Percentiles rank a stretch among this genome's conserved stretches.
These are phyloP conservation scores for Leptodermis oblonga DNA, from an alignment of 257 asterid genomes.

Conservation along the genomic window DNA sequence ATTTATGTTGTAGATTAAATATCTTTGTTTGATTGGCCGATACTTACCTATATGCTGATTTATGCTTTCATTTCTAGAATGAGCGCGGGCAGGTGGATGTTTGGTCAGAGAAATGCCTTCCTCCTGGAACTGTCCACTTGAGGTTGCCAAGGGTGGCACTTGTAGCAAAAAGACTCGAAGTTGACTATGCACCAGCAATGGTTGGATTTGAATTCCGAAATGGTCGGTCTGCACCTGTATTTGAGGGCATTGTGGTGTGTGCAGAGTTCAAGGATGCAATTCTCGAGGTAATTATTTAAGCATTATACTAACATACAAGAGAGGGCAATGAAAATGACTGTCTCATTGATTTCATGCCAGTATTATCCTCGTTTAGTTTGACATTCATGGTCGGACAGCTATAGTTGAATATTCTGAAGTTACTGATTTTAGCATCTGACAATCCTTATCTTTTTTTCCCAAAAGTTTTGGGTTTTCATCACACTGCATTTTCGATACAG, in stretches of 20 bases:
- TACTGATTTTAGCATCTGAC: not conserved
- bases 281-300: conserved; percentile 63
- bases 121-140: conserved; percentile 91
- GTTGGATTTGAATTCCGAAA: conserved; percentile 90
- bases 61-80: conserved; percentile 42
- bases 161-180: conserved; percentile 66
- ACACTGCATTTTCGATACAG: not conserved
- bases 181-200: conserved; percentile 92
- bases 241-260: conserved; percentile 89
- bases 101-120: conserved; percentile 98
- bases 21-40: not conserved
- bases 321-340: not conserved
- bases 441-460: no score
- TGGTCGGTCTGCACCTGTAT: conserved; percentile 62
- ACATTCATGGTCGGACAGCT: not conserved
- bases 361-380: not conserved
- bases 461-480: not conserved
- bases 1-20: not conserved
- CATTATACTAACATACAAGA: not conserved
- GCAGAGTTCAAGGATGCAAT: conserved; percentile 72
- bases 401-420: not conserved
- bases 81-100: conserved; percentile 97
- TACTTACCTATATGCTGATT: conserved; percentile 17
- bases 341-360: not conserved
- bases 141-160: conserved; percentile 59